Percentiles rank a stretch among this genome's conserved stretches.
Conservation (phyloP, 177 flowering plant species). For the Vitis hybrid region DNA sequence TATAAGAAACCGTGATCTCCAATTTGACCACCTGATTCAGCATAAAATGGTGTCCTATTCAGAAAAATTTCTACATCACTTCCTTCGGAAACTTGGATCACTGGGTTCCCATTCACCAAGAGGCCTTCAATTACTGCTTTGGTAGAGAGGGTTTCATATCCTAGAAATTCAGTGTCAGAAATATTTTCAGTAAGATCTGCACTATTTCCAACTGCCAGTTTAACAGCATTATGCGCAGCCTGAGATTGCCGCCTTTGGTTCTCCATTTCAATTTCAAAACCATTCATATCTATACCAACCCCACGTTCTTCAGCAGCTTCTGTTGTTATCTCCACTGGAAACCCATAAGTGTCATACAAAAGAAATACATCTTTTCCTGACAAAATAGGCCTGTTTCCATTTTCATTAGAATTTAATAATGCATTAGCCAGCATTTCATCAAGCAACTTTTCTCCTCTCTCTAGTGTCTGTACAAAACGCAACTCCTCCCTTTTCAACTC, state of each 20-base stretch:
- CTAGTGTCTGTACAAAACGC: slow-evolving; percentile 82
- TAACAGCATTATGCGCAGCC: slow-evolving; percentile 85
- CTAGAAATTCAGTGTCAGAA: slow-evolving; percentile 81
- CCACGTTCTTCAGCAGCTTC: slow-evolving; percentile 91
- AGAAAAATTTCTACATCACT: slow-evolving; percentile 80
- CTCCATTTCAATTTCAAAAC: slow-evolving; percentile 84
- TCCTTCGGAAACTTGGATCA: slow-evolving; percentile 67
- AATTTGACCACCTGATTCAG: slow-evolving; percentile 97
- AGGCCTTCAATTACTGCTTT: slow-evolving; percentile 71
- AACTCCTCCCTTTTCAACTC: slow-evolving; percentile 87
- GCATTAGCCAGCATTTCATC: slow-evolving; percentile 75
- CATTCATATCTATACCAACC: slow-evolving; percentile 66
- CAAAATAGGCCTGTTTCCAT: slow-evolving; percentile 51
- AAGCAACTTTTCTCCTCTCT: slow-evolving; percentile 94
- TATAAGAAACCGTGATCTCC: slow-evolving; percentile 80
- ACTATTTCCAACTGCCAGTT: slow-evolving; percentile 64
- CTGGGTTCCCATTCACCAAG: slow-evolving; percentile 68
- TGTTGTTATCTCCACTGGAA: slow-evolving; percentile 86
- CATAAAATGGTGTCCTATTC: slow-evolving; percentile 87
- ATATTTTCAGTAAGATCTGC: slow-evolving; percentile 48
- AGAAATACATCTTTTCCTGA: slow-evolving; percentile 89
- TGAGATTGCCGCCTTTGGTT: slow-evolving; percentile 87
- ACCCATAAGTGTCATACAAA: slow-evolving; percentile 88
- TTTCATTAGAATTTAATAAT: slow-evolving; percentile 28
- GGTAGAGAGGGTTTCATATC: slow-evolving; percentile 74